These are phyloP conservation scores for Entomortierella parvispora DNA, from an alignment of 192 early-diverging fungal species.

Conservation along the genomic window DNA sequence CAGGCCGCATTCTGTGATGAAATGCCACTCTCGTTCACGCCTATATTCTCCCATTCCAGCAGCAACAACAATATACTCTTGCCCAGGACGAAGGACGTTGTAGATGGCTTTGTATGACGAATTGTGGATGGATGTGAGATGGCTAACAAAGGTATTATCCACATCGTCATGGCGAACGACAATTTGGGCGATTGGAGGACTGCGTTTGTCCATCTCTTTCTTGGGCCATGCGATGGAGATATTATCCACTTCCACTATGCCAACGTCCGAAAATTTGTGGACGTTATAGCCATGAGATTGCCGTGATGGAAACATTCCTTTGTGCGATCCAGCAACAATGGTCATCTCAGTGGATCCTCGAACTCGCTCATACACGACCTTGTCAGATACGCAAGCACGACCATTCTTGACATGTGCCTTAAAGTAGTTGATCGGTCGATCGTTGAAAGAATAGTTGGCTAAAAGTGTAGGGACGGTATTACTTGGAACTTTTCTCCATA, in stretches of 20 bases:
- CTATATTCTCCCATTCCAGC: not conserved
- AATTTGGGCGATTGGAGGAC: not conserved
- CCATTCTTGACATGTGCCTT: not conserved
- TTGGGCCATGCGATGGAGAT: slow-evolving; percentile 1
- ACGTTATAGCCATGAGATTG: too few relatives aligned
- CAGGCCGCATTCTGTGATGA: not conserved
- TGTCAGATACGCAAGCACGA: not conserved
- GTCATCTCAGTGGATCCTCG: not conserved
- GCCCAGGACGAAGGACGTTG: not conserved
- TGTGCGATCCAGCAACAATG: not conserved
- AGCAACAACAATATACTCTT: not conserved
- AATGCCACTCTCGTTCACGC: not conserved
- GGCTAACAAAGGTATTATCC: not conserved
- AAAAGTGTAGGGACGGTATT: not conserved
- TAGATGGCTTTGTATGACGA: not conserved
- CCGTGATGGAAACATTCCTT: not conserved
- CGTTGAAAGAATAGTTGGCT: not conserved
- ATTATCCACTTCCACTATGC: not conserved
- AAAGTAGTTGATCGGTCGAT: not conserved
- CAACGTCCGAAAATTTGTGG: not conserved
- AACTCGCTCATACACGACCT: too few relatives aligned
- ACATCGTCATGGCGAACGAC: too few relatives aligned
- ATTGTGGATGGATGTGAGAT: not conserved
- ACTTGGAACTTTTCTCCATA: not conserved
- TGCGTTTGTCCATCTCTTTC: not conserved